Evolutionary conservation across 225 moss, liverwort and hornwort genomes (phyloP).

Genomic region (Takakia lepidozioides): DNA sequence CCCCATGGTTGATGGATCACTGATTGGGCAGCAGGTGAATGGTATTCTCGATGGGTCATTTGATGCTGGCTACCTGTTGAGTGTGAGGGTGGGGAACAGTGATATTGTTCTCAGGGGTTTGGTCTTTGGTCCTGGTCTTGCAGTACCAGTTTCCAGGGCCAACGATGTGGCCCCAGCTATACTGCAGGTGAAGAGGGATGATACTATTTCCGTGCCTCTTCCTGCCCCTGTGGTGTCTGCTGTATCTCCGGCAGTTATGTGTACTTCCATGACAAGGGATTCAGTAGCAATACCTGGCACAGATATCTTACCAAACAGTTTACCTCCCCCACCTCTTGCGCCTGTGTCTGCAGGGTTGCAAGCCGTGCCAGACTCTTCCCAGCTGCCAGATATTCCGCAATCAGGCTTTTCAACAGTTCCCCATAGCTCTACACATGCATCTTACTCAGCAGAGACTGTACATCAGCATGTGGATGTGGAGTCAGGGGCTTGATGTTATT

Average conservation of each 20-base stretch:
- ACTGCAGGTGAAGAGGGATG: conserved; percentile 69
- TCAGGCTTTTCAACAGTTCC: conserved; percentile 35
- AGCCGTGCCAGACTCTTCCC: conserved; percentile 34
- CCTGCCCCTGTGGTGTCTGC: conserved; percentile 20
- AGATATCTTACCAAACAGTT: conserved; percentile 5
- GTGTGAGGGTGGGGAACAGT: conserved; percentile 60
- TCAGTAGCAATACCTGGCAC: too few species aligned
- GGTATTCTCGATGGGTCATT: conserved; percentile 91
- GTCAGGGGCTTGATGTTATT: conserved; percentile 10
- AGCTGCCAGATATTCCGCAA: conserved; percentile 42
- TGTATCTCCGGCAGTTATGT: conserved; percentile 11
- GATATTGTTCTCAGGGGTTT: conserved; percentile 81
- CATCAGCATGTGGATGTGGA: conserved; percentile 21
- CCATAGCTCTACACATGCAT: conserved; percentile 17
- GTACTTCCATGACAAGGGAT: too few species aligned
- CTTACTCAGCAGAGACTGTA: conserved; percentile 28
- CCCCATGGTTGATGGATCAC: conserved; percentile 44
- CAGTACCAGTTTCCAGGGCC: conserved; percentile 46
- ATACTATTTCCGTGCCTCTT: conserved; percentile 25
- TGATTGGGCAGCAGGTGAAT: too few species aligned
- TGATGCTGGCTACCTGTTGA: conserved; percentile 89
- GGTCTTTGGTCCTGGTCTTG: conserved; percentile 77
- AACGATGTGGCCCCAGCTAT: conserved; percentile 71
- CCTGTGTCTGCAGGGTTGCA: conserved; percentile 28
- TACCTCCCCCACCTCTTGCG: conserved; percentile 1